Evolutionary conservation across 1,139 yeast genomes (phyloP).

Genomic region (Citeromyces hawaiiensis): DNA sequence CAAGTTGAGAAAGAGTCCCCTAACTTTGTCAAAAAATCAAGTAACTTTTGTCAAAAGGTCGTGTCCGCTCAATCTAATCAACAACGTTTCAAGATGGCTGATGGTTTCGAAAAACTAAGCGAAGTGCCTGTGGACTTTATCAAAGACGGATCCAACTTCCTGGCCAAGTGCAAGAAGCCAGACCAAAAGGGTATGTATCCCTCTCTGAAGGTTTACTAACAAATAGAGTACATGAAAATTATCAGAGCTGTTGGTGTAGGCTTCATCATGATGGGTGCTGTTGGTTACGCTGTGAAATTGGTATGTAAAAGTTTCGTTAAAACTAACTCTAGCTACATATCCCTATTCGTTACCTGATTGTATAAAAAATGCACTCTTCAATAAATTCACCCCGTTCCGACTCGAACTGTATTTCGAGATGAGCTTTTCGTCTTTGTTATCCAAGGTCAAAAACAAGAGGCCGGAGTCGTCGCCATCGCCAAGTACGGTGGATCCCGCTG

Average conservation of each 20-base stretch:
- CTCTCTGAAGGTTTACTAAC: slow-evolving; percentile 15
- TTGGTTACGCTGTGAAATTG: slow-evolving; percentile 90
- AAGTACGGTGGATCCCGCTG: slow-evolving; percentile 24
- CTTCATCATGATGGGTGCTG: slow-evolving; percentile 93
- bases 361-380: slow-evolving; percentile 40
- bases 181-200: slow-evolving; percentile 50
- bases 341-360: slow-evolving; percentile 95
- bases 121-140: slow-evolving; percentile 87
- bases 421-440: slow-evolving; percentile 15
- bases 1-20: too few species aligned
- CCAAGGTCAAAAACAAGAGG: slow-evolving; percentile 14
- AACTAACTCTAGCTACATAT: slow-evolving; percentile 45
- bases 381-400: too few species aligned
- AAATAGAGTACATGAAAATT: slow-evolving; percentile 66
- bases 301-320: slow-evolving; percentile 13
- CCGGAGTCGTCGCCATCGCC: neutral
- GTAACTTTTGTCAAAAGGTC: too few species aligned
- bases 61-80: too few species aligned
- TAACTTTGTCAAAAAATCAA: too few species aligned
- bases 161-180: slow-evolving; percentile 90
- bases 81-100: slow-evolving; percentile 25
- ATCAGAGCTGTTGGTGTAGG: slow-evolving; percentile 96
- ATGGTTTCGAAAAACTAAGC: slow-evolving; percentile 68
- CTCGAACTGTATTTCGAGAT: too few species aligned
- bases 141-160: slow-evolving; percentile 81